A percentile compares a stretch with the other conserved stretches of the same genome.
Conservation (phyloP, 495 filamentous ascomycete species). For the Aspergillus mulundensis region DNA sequence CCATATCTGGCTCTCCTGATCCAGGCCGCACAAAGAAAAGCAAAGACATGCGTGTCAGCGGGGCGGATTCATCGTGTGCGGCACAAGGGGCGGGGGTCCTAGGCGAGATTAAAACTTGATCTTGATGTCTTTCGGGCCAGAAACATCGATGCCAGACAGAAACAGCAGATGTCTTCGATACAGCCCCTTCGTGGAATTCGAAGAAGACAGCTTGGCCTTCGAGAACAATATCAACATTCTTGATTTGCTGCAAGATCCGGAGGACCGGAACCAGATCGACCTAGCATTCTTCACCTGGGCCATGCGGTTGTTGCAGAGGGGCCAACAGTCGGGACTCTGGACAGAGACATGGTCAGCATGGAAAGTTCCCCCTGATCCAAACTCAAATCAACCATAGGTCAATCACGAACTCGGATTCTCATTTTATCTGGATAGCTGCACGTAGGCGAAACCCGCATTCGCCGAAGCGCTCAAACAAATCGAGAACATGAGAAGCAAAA, state of each 20-base stretch:
- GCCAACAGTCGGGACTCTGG: no score
- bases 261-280: not conserved
- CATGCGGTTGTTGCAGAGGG: no score
- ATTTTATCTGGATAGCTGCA: not conserved
- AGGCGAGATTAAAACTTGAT: not conserved
- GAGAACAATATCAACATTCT: not conserved
- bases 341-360: not conserved
- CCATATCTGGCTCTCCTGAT: not conserved
- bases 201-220: not conserved
- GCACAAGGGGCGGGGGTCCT: not conserved
- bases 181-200: not conserved
- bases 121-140: slow-evolving; percentile 8
- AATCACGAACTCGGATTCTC: not conserved
- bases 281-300: not conserved
- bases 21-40: slow-evolving; percentile 2
- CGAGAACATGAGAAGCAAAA: no score
- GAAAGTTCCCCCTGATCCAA: not conserved
- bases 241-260: not conserved
- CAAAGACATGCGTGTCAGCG: not conserved
- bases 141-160: not conserved
- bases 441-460: not conserved
- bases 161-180: not conserved
- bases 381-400: not conserved
- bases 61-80: slow-evolving; percentile 1
- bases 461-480: not conserved